These are phyloP conservation scores for Alternaria sp. DNA, from an alignment of 2,329 filamentous ascomycete genomes.

Conservation along the genomic window DNA sequence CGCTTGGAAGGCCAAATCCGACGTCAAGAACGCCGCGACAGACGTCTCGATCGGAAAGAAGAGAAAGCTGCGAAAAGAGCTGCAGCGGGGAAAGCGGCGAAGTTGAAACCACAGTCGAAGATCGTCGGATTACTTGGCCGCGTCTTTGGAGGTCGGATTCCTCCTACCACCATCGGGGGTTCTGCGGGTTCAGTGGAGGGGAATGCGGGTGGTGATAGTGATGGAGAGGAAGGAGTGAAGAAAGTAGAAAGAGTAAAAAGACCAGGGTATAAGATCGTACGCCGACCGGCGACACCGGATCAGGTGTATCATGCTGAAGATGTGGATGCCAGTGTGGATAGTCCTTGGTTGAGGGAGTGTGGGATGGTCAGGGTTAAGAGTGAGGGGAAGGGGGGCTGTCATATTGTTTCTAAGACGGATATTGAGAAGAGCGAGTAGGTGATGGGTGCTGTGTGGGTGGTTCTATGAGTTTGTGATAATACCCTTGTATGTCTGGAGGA, in stretches of 20 bases:
- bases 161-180: background rate
- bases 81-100: background rate
- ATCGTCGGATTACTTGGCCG: background rate
- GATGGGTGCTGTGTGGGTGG: background rate
- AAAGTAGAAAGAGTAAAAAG: background rate
- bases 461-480: background rate
- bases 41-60: background rate
- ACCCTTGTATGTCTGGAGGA: background rate
- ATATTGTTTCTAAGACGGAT: conserved; percentile 15
- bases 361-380: conserved; percentile 22
- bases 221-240: background rate
- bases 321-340: conserved; percentile 5
- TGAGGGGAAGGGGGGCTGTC: conserved; percentile 12
- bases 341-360: conserved; percentile 18
- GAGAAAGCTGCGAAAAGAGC: background rate
- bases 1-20: conserved; percentile 1
- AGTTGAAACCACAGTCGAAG: background rate
- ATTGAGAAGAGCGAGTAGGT: conserved; percentile 5
- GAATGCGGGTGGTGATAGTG: background rate
- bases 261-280: background rate
- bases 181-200: background rate
- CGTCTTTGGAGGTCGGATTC: background rate
- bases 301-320: conserved; percentile 3
- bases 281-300: conserved; percentile 1
- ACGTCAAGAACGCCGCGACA: background rate